phyloP scores from a whole-genome alignment of 1,284 basidiomycete genomes.

The Tilletiaria anomala region DNA sequence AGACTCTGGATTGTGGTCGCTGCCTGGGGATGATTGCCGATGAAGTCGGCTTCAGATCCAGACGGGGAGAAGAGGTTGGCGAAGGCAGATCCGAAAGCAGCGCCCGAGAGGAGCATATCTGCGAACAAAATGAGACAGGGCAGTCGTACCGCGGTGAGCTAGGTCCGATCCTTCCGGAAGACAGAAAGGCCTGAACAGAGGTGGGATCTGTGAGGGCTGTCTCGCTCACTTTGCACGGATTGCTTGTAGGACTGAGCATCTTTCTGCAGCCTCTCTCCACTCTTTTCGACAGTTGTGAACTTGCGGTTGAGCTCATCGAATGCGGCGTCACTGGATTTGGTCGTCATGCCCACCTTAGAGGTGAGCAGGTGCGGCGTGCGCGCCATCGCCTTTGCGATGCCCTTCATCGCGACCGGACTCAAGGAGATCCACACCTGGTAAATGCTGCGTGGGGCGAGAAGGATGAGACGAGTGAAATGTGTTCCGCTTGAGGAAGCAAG shows the following conservation, averaged over 20 bases:
- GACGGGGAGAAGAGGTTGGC: constrained; percentile 46
- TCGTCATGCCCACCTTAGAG: constrained; percentile 30
- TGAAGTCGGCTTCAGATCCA: constrained; percentile 59
- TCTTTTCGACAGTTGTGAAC: constrained; percentile 62
- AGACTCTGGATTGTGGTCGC: constrained; percentile 67
- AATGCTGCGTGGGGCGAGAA: too few relatives aligned
- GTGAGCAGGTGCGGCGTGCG: constrained; percentile 36
- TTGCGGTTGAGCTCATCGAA: constrained; percentile 41
- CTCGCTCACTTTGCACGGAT: constrained; percentile 21
- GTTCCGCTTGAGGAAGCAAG: too few relatives aligned
- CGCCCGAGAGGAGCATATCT: constrained; percentile 64
- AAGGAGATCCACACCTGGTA: too few relatives aligned
- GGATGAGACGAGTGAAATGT: too few relatives aligned
- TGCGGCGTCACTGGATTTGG: constrained; percentile 31
- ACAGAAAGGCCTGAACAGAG: too few relatives aligned
- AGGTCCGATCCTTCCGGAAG: too few relatives aligned
- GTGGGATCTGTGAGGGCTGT: too few relatives aligned
- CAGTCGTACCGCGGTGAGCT: too few relatives aligned
- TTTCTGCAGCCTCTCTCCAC: constrained; percentile 77
- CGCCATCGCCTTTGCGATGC: constrained; percentile 1
- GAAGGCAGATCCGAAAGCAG: constrained; percentile 63
- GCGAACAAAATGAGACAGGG: too few relatives aligned
- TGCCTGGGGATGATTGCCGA: constrained; percentile 62
- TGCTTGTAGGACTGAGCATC: constrained; percentile 79
- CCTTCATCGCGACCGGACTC: background rate